A percentile compares a stretch with the other conserved stretches of the same genome.
phyloP scores from a whole-genome alignment of 2,329 filamentous ascomycete genomes.

The Helotiales sp. region DNA sequence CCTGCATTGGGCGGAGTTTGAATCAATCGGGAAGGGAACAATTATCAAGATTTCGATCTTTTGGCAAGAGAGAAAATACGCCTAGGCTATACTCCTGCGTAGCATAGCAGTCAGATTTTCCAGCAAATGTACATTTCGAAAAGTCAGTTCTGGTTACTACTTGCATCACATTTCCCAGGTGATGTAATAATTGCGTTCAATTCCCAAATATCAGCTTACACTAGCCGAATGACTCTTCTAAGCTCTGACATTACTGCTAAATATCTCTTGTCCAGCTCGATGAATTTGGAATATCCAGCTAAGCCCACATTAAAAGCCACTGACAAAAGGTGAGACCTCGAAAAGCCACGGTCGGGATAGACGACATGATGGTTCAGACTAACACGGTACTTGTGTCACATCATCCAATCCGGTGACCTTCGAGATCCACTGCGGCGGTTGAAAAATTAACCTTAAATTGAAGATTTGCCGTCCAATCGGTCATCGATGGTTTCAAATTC shows the following conservation, averaged over 20 bases:
- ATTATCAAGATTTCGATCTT: constrained; percentile 8
- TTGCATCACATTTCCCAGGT: neutral
- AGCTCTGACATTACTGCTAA: neutral
- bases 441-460: constrained; percentile 1
- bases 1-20: constrained; percentile 32
- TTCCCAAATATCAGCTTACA: neutral
- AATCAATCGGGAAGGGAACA: constrained; percentile 8
- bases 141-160: neutral
- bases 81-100: constrained; percentile 2
- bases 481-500: no score
- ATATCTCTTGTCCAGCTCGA: no score
- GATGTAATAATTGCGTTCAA: no score
- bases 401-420: no score
- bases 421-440: neutral
- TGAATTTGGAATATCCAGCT: neutral
- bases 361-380: no score
- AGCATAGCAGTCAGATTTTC: constrained; percentile 18
- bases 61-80: constrained; percentile 5
- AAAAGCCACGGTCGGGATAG: constrained; percentile 2
- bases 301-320: neutral
- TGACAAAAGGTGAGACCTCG: neutral
- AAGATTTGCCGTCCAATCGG: no score
- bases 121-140: constrained; percentile 14
- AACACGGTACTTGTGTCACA: no score
- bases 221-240: neutral